phyloP scores from a whole-genome alignment of 257 asterid genomes.

The Euphrasia confusa region DNA sequence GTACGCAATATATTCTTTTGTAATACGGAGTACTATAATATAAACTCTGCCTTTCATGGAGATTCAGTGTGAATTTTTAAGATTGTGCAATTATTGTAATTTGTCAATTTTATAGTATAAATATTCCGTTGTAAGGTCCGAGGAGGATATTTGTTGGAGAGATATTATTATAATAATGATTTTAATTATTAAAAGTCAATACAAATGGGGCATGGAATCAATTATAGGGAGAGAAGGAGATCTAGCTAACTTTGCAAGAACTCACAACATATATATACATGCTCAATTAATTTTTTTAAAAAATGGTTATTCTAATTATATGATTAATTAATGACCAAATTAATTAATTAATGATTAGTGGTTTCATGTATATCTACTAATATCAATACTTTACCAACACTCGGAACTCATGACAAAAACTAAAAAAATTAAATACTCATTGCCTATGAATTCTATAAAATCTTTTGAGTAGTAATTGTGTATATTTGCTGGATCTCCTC shows the following conservation, averaged over 20 bases:
- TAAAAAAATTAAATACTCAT: too few relatives aligned
- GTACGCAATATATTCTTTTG: conserved; percentile 21
- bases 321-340: conserved; percentile 32
- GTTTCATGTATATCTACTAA: too few relatives aligned
- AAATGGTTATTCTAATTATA: conserved; percentile 25
- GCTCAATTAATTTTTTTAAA: too few relatives aligned
- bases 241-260: conserved; percentile 23
- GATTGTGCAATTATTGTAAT: conserved; percentile 4
- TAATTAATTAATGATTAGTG: too few relatives aligned
- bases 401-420: too few relatives aligned
- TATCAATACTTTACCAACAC: too few relatives aligned
- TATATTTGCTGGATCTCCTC: too few relatives aligned
- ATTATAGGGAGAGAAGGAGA: conserved; percentile 46
- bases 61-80: conserved; percentile 8
- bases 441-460: too few relatives aligned
- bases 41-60: conserved; percentile 34
- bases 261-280: too few relatives aligned
- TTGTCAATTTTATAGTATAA: conserved; percentile 19
- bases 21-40: neutral
- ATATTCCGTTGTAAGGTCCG: conserved; percentile 30
- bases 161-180: neutral
- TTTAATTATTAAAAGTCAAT: neutral
- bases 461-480: too few relatives aligned
- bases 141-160: conserved; percentile 14
- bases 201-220: conserved; percentile 39